Evolutionary conservation across 805 yeast species (phyloP), one percentile per base, ranked within the genome.

Genomic region (Ascoidea rubescens): DNA sequence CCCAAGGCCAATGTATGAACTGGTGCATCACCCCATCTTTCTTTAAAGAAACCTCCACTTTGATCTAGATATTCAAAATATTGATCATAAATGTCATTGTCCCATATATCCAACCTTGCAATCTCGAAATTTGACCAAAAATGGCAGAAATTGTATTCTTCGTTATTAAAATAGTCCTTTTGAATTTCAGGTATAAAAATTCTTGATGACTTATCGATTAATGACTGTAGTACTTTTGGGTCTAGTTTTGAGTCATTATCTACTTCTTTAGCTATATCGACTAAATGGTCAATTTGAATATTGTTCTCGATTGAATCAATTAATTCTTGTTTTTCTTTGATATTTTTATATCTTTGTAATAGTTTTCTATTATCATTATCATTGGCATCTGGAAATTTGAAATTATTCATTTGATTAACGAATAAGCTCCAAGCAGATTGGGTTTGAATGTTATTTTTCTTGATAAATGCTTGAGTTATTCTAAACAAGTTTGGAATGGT

Each of bases 1-100:
- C 88, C 91, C 5, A 85, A 78, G 0, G 95, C 98, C 28, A 93
- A 66, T 0, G 96, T 83, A 64, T 89, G 97, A 4, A 91, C 81
- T 0, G 97, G 96, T 0, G 97, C 96, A 71, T 91, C 98, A 1
- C 98, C 98, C 98, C 98, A 91, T 61, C 99, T 71, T 64, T 93
- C 96, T 51, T 77, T 74, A 74, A 81, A 89, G 62, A 91, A 90
- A 0, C 98, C 97, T 8, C 90, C 87, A 4, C 80, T 69, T 5
- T 65, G 50, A 52, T 93, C 97, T 49, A 91, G 66, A 58, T 71
- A 77, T 45, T 80, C 68, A 64, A 87, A 87, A 64, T 82, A 90
- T 31, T 71, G 71, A 50, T 78, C 73, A 66, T 91, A 93, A 21
- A 72, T 64, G 5, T 76, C 73, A 28, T 85, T 78, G 47, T 75